Conservation (phyloP, 1,284 basidiomycete genomes). For the Singerocomus rubriflavus region DNA sequence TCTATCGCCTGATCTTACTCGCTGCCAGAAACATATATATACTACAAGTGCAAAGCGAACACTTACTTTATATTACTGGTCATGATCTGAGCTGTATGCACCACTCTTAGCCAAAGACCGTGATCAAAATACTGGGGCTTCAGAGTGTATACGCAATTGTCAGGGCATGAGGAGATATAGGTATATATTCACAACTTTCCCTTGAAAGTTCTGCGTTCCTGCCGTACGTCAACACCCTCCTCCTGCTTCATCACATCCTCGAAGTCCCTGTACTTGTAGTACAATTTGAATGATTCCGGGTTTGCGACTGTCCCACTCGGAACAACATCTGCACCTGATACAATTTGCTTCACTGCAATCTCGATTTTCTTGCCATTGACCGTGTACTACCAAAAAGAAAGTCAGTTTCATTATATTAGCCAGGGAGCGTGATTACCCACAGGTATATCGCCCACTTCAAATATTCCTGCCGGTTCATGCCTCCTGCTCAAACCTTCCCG, state of each 20-base stretch:
- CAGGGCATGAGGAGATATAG: too few relatives aligned
- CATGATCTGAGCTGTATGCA: too few relatives aligned
- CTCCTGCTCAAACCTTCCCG: constrained; percentile 64
- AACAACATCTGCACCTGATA: constrained; percentile 56
- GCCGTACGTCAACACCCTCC: constrained; percentile 3
- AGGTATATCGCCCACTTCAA: constrained; percentile 61
- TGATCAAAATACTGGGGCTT: too few relatives aligned
- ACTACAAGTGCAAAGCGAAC: too few relatives aligned
- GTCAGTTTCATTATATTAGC: background rate
- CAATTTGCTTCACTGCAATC: constrained; percentile 70
- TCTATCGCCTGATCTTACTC: too few relatives aligned
- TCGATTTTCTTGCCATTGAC: constrained; percentile 75
- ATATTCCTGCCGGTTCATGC: constrained; percentile 70
- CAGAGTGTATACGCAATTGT: too few relatives aligned
- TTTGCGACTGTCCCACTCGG: constrained; percentile 71
- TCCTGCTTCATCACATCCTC: constrained; percentile 29
- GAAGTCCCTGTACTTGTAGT: constrained; percentile 57
- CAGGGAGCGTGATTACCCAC: constrained; percentile 37
- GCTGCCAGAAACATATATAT: too few relatives aligned
- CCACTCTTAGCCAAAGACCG: too few relatives aligned
- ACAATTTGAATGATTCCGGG: constrained; percentile 57
- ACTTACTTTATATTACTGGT: too few relatives aligned
- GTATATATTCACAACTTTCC: constrained; percentile 19
- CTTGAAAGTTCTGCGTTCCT: background rate
- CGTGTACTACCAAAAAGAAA: constrained; percentile 49